Base-by-base conservation (phyloP, 1,139 yeast species). In the Pichia sp. region DNA sequence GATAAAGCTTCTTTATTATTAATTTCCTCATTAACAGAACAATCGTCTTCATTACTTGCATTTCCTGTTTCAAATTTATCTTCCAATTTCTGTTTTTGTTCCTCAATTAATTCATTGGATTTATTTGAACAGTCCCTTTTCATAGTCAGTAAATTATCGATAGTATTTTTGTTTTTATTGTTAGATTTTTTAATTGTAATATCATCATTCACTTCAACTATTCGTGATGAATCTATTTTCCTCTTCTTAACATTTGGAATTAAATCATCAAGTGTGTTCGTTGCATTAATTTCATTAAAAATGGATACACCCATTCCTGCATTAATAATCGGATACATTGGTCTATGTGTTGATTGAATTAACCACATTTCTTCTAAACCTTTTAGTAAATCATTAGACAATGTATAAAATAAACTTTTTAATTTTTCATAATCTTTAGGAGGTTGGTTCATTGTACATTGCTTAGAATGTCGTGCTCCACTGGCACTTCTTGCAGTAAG, bases 221-320 rank as follows among this genome's bases (percentile, higher is more conserved):
- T 43, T 33, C 27, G 43, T 47, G 39, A 44, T 2, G 46, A 16
- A 55, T 43, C 40, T 41, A 29, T 2, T 16, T 38, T 50, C 27
- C 47, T 37, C 29, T 41, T 50, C 23, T 41, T 30, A 2, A 43
- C 51, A 22, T 61, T 51, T 25, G 49, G 55, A 4, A 76, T 65
- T 62, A 77, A 75, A n/a, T 71, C 67, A 45, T 79, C 76, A 8
- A 80, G 71, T 4, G 78, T 67, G 46, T 67, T 69, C 9, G 67
- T 63, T 12, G 64, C 68, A 31, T 66, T 66, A 0, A 71, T 53
- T 9, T 68, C 66, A 23, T 71, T 76, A 57, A 84, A 78, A 46
- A 75, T 76, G 1, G 82, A 69, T 2, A 82, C 64, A 0, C 71
- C 67, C 47, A 82, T 61, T 22, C 76, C 73, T 50, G 80, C 62